These are phyloP conservation scores for Leptographium procerum DNA, from an alignment of 2,329 filamentous ascomycete species.

Conservation along the genomic window DNA sequence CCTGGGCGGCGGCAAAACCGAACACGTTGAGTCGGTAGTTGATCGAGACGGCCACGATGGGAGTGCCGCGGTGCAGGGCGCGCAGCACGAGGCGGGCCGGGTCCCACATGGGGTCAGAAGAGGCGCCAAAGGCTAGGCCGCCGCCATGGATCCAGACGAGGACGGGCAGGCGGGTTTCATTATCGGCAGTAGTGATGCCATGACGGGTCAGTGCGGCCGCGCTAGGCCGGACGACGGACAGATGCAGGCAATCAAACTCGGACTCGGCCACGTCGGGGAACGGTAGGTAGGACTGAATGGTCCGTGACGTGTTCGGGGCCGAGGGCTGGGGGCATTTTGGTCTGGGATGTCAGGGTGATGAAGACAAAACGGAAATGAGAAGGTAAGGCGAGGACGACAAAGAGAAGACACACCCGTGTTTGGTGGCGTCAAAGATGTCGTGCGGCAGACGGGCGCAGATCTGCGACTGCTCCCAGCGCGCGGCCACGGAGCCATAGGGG, in stretches of 20 bases:
- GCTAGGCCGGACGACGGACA: conserved; percentile 3
- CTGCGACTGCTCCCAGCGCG: conserved; percentile 5
- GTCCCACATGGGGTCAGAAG: conserved; percentile 4
- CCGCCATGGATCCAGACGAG: conserved; percentile 9
- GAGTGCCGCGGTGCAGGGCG: neutral
- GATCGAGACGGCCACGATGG: conserved; percentile 5
- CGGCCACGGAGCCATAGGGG: conserved; percentile 1
- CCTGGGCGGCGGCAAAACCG: conserved; percentile 4
- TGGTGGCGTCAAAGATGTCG: conserved; percentile 6
- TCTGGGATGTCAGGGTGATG: neutral
- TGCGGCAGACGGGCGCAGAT: conserved; percentile 1
- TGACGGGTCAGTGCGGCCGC: neutral
- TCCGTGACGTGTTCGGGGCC: neutral
- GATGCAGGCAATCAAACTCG: conserved; percentile 6
- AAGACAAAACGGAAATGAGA: neutral
- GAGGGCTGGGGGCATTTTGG: conserved; percentile 5
- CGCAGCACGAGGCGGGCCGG: conserved; percentile 3
- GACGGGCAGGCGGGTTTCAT: neutral
- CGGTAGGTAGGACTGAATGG: conserved; percentile 4
- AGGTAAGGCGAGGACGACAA: neutral
- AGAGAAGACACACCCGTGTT: neutral
- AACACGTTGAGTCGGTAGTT: conserved; percentile 7
- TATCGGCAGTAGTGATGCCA: neutral
- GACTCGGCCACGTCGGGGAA: conserved; percentile 3
- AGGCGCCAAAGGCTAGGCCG: neutral